phyloP scores from a whole-genome alignment of 305 asterid species.

The Ilex paraguariensis region DNA sequence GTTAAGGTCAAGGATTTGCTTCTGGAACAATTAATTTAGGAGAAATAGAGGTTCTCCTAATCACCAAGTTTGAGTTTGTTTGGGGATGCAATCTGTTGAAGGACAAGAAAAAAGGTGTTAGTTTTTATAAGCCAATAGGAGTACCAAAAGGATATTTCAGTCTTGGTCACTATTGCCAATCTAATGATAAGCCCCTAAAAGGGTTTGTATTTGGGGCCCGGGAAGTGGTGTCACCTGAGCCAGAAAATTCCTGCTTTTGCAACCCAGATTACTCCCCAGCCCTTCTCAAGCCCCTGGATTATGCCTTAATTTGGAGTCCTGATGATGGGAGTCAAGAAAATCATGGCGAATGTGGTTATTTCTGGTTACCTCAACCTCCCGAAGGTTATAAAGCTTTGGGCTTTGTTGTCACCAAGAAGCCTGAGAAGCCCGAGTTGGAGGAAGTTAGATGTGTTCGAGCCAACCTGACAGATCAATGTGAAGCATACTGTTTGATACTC shows the following conservation, averaged over 20 bases:
- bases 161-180: conserved; percentile 77
- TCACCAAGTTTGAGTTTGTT: conserved; percentile 52
- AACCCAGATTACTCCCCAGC: conserved; percentile 34
- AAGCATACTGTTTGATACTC: conserved; percentile 35
- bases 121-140: conserved; percentile 64
- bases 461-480: conserved; percentile 66
- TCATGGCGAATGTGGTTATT: conserved; percentile 44
- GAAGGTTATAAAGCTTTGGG: conserved; percentile 80
- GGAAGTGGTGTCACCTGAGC: conserved; percentile 24
- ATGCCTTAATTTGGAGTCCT: conserved; percentile 68
- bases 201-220: conserved; percentile 80
- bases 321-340: conserved; percentile 44
- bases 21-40: conserved; percentile 50
- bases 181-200: conserved; percentile 54
- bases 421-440: conserved; percentile 54
- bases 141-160: conserved; percentile 62
- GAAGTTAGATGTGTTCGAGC: conserved; percentile 73
- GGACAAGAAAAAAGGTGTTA: conserved; percentile 45
- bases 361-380: conserved; percentile 78
- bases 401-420: conserved; percentile 52
- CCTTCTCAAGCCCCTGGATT: conserved; percentile 58
- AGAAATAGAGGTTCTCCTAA: conserved; percentile 63
- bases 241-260: conserved; percentile 12
- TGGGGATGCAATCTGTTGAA: conserved; percentile 52
- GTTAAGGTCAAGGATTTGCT: conserved; percentile 65